Conservation (phyloP, 2,329 filamentous ascomycete species). For the Aspergillus pseudotamarii region DNA sequence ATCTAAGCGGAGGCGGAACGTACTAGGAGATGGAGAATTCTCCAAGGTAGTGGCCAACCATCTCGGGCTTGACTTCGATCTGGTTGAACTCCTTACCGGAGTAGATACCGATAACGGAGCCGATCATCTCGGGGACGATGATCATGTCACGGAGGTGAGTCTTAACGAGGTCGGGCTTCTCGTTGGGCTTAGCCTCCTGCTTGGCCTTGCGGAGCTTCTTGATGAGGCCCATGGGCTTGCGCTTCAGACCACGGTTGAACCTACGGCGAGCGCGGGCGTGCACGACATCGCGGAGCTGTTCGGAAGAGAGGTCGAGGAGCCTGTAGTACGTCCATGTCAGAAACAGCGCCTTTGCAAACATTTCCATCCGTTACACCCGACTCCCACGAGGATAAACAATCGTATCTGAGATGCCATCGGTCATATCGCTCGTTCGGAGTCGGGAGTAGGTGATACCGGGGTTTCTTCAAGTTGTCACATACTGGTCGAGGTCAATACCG, state of each 20-base stretch:
- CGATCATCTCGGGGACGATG: conserved; percentile 99
- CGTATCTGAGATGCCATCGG: conserved; percentile 11
- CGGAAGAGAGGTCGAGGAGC: conserved; percentile 97
- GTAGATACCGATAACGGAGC: conserved; percentile 98
- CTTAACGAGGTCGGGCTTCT: conserved; percentile 99
- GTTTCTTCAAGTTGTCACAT: conserved; percentile 52
- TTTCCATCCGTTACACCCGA: conserved; percentile 29
- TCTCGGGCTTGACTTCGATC: conserved; percentile 99
- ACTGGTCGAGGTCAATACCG: conserved; percentile 99
- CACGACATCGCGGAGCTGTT: conserved; percentile 98
- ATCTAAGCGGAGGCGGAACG: conserved; percentile 46
- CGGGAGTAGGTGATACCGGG: conserved; percentile 11
- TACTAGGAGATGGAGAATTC: conserved; percentile 99
- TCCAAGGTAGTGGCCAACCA: conserved; percentile 99
- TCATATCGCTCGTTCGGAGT: conserved; percentile 20
- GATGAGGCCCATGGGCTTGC: conserved; percentile 99
- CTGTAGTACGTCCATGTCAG: conserved; percentile 54
- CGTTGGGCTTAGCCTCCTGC: conserved; percentile 98
- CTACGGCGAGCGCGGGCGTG: conserved; percentile 97
- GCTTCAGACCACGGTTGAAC: conserved; percentile 99
- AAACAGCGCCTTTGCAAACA: conserved; percentile 15
- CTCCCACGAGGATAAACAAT: conserved; percentile 9
- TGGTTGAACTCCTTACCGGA: conserved; percentile 99
- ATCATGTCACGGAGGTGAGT: conserved; percentile 99
- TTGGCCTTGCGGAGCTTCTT: conserved; percentile 99